Evolutionary conservation across 2,329 filamentous ascomycete species (phyloP), one percentile per base, ranked within the genome.

Genomic region (Immersiporthe knoxdaviesiana): DNA sequence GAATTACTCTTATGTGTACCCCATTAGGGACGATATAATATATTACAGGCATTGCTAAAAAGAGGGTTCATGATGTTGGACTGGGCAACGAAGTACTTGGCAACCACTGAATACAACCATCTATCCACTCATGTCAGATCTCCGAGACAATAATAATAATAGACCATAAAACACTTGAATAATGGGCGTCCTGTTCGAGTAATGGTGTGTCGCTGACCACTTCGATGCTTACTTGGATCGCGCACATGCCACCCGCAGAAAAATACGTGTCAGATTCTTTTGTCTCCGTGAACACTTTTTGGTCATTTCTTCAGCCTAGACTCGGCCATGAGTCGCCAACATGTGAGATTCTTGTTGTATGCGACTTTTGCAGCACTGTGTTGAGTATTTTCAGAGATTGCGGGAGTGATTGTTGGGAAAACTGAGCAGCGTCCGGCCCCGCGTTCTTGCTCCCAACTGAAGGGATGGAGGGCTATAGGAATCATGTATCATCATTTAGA

Each of bases 61-160:
- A 35, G 35, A 35, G 35, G 35, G 3, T 35, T 35, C 35, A 35
- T 35, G 35, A 35, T 8, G 35, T 8, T 35, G 35, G 35, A 35
- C 4, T 8, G 35, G 35, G 35, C 35, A 35, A 35, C 7, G 14
- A 18, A 16, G n/a, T n/a, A n/a, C n/a, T n/a, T n/a, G n/a, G n/a
- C n/a, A n/a, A n/a, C n/a, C n/a, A n/a, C n/a, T n/a, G n/a, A n/a
- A n/a, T n/a, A n/a, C n/a, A n/a, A n/a, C n/a, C n/a, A n/a, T n/a
- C n/a, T n/a, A n/a, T n/a, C n/a, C n/a, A n/a, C n/a, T n/a, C n/a
- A 47, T 47, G 44, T 47, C 44, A 47, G 44, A 47, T 47, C 44
- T 47, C 6, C 16, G 44, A 47, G 44, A 47, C 44, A 47, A 47
- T 21, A 8, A n/a, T 47, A 8, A n/a, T n/a, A 10, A 47, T 47